A percentile compares a stretch with the other conserved stretches of the same genome.
Conservation (phyloP, 1,284 basidiomycete species). For the Gymnopus androsaceus region DNA sequence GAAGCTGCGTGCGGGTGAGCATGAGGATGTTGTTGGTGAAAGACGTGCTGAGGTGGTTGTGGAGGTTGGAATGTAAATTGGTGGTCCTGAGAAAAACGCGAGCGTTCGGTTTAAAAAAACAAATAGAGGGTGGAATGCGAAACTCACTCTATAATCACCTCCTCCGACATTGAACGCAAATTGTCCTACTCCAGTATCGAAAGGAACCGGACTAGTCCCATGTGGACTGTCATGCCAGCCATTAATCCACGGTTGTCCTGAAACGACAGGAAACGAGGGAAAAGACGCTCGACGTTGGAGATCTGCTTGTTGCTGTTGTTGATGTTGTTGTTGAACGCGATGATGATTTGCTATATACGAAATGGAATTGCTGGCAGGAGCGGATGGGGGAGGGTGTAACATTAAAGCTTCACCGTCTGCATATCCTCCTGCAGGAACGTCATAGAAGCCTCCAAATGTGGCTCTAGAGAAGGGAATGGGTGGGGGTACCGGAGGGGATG, state of each 20-base stretch:
- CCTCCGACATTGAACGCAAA: slow-evolving; percentile 1
- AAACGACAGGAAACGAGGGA: neutral
- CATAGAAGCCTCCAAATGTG: too few species aligned
- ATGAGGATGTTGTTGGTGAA: neutral
- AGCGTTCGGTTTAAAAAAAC: slow-evolving; percentile 15
- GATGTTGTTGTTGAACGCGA: too few species aligned
- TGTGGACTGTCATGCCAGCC: neutral
- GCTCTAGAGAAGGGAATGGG: too few species aligned
- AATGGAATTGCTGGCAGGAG: too few species aligned
- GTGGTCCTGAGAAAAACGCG: neutral
- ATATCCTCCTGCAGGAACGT: too few species aligned
- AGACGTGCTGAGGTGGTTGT: neutral
- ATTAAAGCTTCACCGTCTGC: neutral
- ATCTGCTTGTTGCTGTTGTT: slow-evolving; percentile 46
- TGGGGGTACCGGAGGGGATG: neutral
- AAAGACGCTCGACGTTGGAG: slow-evolving; percentile 34
- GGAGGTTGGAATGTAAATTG: neutral
- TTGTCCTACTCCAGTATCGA: neutral
- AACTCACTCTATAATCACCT: neutral
- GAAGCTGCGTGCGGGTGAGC: neutral
- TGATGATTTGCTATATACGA: slow-evolving; percentile 49
- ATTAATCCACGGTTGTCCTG: neutral
- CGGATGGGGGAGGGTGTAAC: slow-evolving; percentile 1
- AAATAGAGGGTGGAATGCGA: slow-evolving; percentile 23
- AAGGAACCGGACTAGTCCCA: neutral